phyloP scores from a whole-genome alignment of 352 stramenopile species.

The Pythium oligandrum region DNA sequence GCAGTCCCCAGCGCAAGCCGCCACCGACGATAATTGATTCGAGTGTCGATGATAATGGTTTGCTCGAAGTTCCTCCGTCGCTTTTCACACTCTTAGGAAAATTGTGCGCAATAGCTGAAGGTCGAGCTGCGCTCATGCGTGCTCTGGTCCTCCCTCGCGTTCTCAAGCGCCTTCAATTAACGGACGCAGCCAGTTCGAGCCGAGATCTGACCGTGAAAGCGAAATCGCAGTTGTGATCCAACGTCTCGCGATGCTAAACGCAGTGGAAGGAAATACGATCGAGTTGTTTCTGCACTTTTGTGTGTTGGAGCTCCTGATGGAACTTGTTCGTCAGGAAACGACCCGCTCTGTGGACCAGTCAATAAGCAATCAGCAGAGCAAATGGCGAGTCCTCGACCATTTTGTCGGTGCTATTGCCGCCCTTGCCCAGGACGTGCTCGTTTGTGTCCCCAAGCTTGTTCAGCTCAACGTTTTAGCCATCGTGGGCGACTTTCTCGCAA shows the following conservation, averaged over 20 bases:
- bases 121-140: slow-evolving; percentile 46
- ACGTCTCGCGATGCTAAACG: slow-evolving; percentile 45
- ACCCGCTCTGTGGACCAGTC: too few species aligned
- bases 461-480: slow-evolving; percentile 32
- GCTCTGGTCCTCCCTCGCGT: slow-evolving; percentile 59
- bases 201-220: slow-evolving; percentile 47
- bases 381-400: slow-evolving; percentile 44
- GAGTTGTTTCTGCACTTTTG: slow-evolving; percentile 68
- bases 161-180: slow-evolving; percentile 67
- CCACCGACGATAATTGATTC: slow-evolving; percentile 22
- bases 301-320: slow-evolving; percentile 41
- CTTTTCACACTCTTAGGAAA: slow-evolving; percentile 63
- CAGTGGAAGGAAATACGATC: slow-evolving; percentile 55
- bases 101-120: slow-evolving; percentile 56
- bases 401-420: slow-evolving; percentile 45
- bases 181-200: slow-evolving; percentile 6
- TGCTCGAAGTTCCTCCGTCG: slow-evolving; percentile 51
- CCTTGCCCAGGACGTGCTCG: slow-evolving; percentile 55
- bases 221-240: slow-evolving; percentile 57
- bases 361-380: slow-evolving; percentile 3
- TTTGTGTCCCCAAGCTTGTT: slow-evolving; percentile 50
- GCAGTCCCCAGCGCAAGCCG: not conserved
- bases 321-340: too few species aligned
- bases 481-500: slow-evolving; percentile 27
- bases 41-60: slow-evolving; percentile 30